A percentile compares a stretch with the other conserved stretches of the same genome.
Evolutionary conservation across 352 stramenopile genomes (phyloP).

Genomic region (Globisporangium viniferum): DNA sequence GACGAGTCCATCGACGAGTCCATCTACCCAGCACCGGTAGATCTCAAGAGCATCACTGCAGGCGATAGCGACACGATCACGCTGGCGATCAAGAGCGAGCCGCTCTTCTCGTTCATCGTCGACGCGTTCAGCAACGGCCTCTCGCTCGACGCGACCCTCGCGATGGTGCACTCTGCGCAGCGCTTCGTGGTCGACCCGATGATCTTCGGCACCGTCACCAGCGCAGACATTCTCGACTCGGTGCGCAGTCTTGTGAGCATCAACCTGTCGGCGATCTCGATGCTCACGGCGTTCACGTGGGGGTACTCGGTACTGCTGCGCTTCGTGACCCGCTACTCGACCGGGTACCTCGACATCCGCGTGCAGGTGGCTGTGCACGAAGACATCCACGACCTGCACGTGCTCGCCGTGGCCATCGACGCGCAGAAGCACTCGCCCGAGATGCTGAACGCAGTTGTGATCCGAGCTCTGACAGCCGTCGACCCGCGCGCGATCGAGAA

Average conservation of each 20-base stretch:
- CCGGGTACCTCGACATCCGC: constrained; percentile 39
- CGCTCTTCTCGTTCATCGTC: constrained; percentile 33
- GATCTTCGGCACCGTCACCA: constrained; percentile 15
- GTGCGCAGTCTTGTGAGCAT: constrained; percentile 33
- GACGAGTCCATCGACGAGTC: constrained; percentile 27
- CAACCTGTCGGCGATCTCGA: constrained; percentile 35
- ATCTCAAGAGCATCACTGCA: constrained; percentile 13
- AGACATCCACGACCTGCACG: constrained; percentile 45
- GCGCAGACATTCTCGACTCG: constrained; percentile 21
- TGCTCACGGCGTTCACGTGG: constrained; percentile 35
- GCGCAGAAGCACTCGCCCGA: constrained; percentile 30
- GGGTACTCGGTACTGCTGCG: constrained; percentile 40
- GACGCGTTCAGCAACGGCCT: constrained; percentile 25
- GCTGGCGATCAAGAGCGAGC: constrained; percentile 32
- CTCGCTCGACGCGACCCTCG: constrained; percentile 30
- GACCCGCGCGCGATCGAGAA: constrained; percentile 39
- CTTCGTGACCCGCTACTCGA: constrained; percentile 33
- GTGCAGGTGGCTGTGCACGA: constrained; percentile 38
- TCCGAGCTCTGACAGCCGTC: constrained; percentile 27
- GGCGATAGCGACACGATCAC: constrained; percentile 13
- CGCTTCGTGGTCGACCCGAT: constrained; percentile 26
- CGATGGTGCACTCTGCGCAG: constrained; percentile 32
- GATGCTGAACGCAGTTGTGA: constrained; percentile 21
- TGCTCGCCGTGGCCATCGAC: constrained; percentile 36
- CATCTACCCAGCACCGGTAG: constrained; percentile 4